phyloP scores from a whole-genome alignment of 2,329 filamentous ascomycete species.

The Torrubiella hemipterigena region DNA sequence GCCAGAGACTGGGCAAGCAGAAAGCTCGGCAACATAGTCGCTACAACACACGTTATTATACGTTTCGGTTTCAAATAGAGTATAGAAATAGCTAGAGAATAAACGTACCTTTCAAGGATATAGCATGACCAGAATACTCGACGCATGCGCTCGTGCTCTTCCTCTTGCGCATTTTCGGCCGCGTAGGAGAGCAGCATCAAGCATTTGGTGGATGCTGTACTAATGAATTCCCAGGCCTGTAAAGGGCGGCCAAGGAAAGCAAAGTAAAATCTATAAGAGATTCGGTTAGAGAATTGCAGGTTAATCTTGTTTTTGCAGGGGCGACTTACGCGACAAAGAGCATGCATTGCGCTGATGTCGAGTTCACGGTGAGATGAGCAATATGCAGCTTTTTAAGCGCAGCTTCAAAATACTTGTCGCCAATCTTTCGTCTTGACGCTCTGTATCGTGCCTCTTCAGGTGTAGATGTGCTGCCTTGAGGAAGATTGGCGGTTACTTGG shows the following conservation, averaged over 20 bases:
- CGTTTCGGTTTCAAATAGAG: not conserved
- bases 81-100: not conserved
- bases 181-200: slow-evolving; percentile 34
- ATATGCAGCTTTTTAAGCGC: slow-evolving; percentile 33
- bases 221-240: slow-evolving; percentile 40
- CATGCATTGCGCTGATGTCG: slow-evolving; percentile 33
- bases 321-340: slow-evolving; percentile 34
- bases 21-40: slow-evolving; percentile 40
- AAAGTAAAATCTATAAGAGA: slow-evolving; percentile 28
- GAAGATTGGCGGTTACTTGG: slow-evolving; percentile 21
- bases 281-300: not conserved
- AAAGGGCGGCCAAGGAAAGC: slow-evolving; percentile 36
- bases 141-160: slow-evolving; percentile 34
- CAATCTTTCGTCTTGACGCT: slow-evolving; percentile 20
- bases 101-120: slow-evolving; percentile 33
- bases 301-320: not conserved
- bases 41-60: slow-evolving; percentile 14
- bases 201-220: slow-evolving; percentile 35
- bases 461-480: slow-evolving; percentile 7
- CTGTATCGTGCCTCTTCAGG: slow-evolving; percentile 17
- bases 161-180: slow-evolving; percentile 16
- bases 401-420: slow-evolving; percentile 30
- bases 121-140: slow-evolving; percentile 44
- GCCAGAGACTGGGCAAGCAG: slow-evolving; percentile 35
- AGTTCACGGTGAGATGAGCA: slow-evolving; percentile 32